Evolutionary conservation across 2,329 filamentous ascomycete genomes (phyloP), one percentile per base, ranked within the genome.

Genomic region (Bipolaris oryzae): DNA sequence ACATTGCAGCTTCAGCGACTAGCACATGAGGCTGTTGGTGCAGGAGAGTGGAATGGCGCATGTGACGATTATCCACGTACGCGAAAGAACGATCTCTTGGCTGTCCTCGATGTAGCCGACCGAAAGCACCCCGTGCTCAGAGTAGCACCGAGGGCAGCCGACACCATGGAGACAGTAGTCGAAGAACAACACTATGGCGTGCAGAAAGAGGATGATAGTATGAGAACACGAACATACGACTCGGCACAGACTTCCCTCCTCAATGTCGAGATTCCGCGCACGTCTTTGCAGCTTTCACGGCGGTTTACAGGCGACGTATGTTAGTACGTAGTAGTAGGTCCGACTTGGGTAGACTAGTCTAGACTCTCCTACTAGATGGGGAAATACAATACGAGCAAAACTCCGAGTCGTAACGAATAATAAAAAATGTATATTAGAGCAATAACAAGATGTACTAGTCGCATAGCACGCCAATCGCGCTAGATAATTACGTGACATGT

Each of bases 1-100:
- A 62, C 56, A 2, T 28, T 68, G 28, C 67, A 70, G 39, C 62
- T 68, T 3, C 64, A 70, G 44, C 53, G 67, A 11, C 59, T 67
- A 18, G 64, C 66, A 11, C 62, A 68, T 18, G 67, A 70, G n/a
- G 61, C 58, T 2, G 42, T 57, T 3, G 61, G 61, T 7, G 52
- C 56, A 13, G 61, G 48, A 9, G 38, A 53, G 3, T 60, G 59
- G 61, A 21, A 18, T 3, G 34, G 53, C 21, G 35, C 53, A 7
- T 28, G 41, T 25, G 28, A 52, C 7, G 53, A 52, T n/a, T 53
- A 55, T 37, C 55, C 51, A 18, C 45, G 35, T 9, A 50, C 55
- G 18, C 45, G 31, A 38, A 49, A 46, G 28, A 41, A 43, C 9
- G 45, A 50, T 46, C 41, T 54, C n/a, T 47, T 55, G 46, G 55